A percentile compares a stretch with the other conserved stretches of the same genome.
Evolutionary conservation across 257 asterid species (phyloP).

Genomic region (Fraxinus pennsylvanica): DNA sequence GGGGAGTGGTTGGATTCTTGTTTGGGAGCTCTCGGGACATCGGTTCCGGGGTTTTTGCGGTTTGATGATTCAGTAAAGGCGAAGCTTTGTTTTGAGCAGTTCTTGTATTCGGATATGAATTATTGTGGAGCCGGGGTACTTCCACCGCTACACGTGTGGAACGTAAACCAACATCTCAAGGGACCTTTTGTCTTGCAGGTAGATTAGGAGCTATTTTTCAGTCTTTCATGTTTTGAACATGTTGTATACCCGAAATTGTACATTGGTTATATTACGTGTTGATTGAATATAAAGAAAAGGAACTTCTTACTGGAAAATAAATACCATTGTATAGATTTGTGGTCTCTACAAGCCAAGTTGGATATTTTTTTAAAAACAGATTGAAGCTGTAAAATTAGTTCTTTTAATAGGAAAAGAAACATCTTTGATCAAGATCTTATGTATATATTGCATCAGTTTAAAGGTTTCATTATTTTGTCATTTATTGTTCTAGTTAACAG

Average conservation of each 20-base stretch:
- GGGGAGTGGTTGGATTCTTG: conserved; percentile 81
- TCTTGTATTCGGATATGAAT: conserved; percentile 78
- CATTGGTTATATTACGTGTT: background rate
- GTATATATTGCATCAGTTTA: background rate
- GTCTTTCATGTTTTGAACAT: background rate
- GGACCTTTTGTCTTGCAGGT: conserved; percentile 98
- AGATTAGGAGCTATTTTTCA: conserved; percentile 11
- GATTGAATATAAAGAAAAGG: background rate
- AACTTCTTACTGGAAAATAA: background rate
- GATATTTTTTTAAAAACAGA: background rate
- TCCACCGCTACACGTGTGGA: too few relatives aligned
- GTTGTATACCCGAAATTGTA: background rate
- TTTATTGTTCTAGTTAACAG: conserved; percentile 2
- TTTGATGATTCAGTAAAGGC: conserved; percentile 63
- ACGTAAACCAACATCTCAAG: too few relatives aligned
- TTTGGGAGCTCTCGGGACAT: conserved; percentile 48
- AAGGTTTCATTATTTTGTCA: background rate
- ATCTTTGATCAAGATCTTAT: background rate
- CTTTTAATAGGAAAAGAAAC: background rate
- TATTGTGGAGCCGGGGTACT: conserved; percentile 74
- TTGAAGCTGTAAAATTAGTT: background rate
- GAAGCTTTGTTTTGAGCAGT: conserved; percentile 75
- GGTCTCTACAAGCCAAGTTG: background rate
- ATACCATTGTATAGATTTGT: background rate
- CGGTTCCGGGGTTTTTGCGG: conserved; percentile 48